These are phyloP conservation scores for Vigna reflexopilosa DNA, from an alignment of 306 rosid species.

Conservation along the genomic window DNA sequence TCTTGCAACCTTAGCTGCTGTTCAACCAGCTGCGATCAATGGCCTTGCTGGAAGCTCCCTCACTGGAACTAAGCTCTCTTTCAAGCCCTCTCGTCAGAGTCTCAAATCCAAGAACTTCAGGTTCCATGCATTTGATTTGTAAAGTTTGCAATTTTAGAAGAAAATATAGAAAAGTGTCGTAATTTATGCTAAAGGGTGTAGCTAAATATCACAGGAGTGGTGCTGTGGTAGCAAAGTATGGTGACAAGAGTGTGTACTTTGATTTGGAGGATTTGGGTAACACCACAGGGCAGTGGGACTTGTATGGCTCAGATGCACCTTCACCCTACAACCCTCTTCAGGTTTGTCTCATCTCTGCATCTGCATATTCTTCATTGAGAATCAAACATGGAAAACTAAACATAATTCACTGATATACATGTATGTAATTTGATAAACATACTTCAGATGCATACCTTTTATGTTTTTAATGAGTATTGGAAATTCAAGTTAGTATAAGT, in stretches of 20 bases:
- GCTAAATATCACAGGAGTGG: constrained; percentile 54
- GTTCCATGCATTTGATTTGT: constrained; percentile 42
- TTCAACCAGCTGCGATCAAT: constrained; percentile 68
- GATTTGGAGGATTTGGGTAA: constrained; percentile 92
- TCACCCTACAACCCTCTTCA: constrained; percentile 97
- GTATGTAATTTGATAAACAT: neutral
- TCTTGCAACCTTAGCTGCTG: constrained; percentile 74
- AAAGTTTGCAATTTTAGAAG: neutral
- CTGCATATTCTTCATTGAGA: neutral
- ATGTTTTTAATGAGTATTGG: neutral
- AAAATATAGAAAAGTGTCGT: neutral
- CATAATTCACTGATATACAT: neutral
- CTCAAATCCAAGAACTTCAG: constrained; percentile 62
- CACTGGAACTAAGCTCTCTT: constrained; percentile 68
- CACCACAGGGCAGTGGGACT: constrained; percentile 98
- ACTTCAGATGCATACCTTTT: neutral
- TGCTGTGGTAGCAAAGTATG: constrained; percentile 89
- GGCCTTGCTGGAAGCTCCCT: constrained; percentile 89
- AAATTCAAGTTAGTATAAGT: too few species aligned
- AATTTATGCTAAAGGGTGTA: constrained; percentile 7
- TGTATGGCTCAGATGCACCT: constrained; percentile 97
- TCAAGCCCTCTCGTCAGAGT: constrained; percentile 73
- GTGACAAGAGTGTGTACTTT: constrained; percentile 95
- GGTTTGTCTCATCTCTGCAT: constrained; percentile 49
- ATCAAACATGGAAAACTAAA: constrained; percentile 3